A percentile compares a stretch with the other conserved stretches of the same genome.
Conservation (phyloP, 495 filamentous ascomycete species). For the Daldinia grandis region DNA sequence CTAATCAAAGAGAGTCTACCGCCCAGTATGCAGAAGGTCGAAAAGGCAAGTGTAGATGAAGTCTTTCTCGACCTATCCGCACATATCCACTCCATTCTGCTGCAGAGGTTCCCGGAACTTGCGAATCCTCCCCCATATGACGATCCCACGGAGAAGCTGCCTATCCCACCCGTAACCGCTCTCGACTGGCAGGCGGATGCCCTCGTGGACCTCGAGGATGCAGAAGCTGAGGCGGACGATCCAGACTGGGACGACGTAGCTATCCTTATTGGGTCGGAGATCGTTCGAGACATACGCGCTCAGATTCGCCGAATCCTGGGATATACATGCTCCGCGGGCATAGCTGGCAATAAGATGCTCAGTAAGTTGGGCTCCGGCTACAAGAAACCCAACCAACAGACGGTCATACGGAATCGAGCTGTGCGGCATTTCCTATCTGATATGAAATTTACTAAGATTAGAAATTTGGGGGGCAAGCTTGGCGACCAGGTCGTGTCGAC, state of each 20-base stretch:
- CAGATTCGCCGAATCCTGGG: constrained; percentile 71
- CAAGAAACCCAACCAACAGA: constrained; percentile 95
- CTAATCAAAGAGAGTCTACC: constrained; percentile 80
- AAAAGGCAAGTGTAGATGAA: constrained; percentile 92
- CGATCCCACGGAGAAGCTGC: constrained; percentile 74
- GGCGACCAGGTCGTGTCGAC: constrained; percentile 80
- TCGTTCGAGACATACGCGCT: constrained; percentile 77
- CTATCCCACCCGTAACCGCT: constrained; percentile 75
- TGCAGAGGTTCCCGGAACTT: constrained; percentile 83
- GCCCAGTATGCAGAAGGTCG: constrained; percentile 71
- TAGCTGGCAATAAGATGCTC: constrained; percentile 93
- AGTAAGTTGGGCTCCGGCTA: constrained; percentile 89
- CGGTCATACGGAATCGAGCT: constrained; percentile 85
- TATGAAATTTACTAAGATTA: constrained; percentile 96
- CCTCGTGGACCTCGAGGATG: constrained; percentile 76
- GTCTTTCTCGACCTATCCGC: constrained; percentile 91
- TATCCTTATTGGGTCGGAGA: constrained; percentile 85
- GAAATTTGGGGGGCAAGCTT: constrained; percentile 95
- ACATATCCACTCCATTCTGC: constrained; percentile 76
- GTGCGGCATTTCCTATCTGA: constrained; percentile 79
- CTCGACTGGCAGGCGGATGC: constrained; percentile 84
- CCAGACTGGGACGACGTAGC: constrained; percentile 97
- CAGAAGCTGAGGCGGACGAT: constrained; percentile 78
- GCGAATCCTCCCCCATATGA: constrained; percentile 68
- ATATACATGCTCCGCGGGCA: constrained; percentile 90